Evolutionary conservation across 1,139 yeast genomes (phyloP).

Genomic region (Debaryomyces subglobosus): DNA sequence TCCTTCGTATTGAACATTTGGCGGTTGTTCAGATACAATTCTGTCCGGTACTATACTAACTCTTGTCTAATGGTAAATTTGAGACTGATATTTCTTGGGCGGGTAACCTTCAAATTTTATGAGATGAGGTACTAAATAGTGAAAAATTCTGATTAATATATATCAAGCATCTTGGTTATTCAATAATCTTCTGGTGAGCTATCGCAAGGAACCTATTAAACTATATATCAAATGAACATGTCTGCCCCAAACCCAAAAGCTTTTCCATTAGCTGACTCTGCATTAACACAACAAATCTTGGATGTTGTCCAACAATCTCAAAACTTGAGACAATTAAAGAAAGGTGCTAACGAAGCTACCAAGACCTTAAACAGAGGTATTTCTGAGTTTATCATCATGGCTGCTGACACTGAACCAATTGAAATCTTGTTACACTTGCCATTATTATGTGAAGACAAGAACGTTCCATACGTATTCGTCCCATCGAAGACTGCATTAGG

Average conservation of each 20-base stretch:
- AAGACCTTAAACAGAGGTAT: constrained; percentile 99
- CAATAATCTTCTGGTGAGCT: constrained; percentile 47
- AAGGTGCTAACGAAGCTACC: constrained; percentile 99
- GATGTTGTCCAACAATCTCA: constrained; percentile 98
- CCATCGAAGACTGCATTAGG: constrained; percentile 99
- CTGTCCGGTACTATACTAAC: constrained; percentile 4
- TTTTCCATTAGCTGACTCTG: constrained; percentile 97
- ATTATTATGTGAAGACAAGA: constrained; percentile 96
- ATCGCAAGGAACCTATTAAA: constrained; percentile 66
- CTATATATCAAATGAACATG: constrained; percentile 32
- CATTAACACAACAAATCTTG: constrained; percentile 92
- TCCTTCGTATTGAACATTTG: constrained; percentile 4
- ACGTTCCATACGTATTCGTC: constrained; percentile 98
- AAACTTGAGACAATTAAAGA: constrained; percentile 96
- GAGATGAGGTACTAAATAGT: constrained; percentile 6
- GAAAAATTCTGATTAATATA: constrained; percentile 4
- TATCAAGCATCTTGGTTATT: neutral
- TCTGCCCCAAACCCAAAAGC: constrained; percentile 93
- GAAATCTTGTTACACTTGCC: constrained; percentile 98
- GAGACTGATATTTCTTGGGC: constrained; percentile 10
- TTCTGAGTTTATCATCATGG: constrained; percentile 99
- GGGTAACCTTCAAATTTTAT: constrained; percentile 2
- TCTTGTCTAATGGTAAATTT: neutral
- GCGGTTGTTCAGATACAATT: constrained; percentile 5
- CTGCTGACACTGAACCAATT: constrained; percentile 99